Conservation (phyloP, 2,329 filamentous ascomycete species). For the Myriosclerotinia curreyana region DNA sequence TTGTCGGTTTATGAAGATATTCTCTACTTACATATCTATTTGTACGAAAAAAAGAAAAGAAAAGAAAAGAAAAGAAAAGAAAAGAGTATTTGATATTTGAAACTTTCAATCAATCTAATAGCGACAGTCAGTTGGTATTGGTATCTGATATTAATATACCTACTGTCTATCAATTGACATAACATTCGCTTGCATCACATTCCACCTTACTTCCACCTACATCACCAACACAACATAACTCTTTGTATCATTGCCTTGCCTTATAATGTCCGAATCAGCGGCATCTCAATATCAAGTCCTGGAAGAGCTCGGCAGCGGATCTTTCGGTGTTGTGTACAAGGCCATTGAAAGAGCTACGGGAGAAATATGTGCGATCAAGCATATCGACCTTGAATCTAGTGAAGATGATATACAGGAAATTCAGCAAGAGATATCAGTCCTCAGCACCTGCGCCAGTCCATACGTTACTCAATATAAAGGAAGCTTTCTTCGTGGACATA, state of each 20-base stretch:
- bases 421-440: slow-evolving; percentile 91
- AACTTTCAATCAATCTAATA: too few relatives aligned
- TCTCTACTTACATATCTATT: too few relatives aligned
- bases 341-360: slow-evolving; percentile 88
- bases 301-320: slow-evolving; percentile 85
- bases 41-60: too few relatives aligned
- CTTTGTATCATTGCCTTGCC: too few relatives aligned
- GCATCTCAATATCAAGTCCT: slow-evolving; percentile 89
- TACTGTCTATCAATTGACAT: too few relatives aligned
- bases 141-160: too few relatives aligned
- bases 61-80: too few relatives aligned
- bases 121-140: too few relatives aligned
- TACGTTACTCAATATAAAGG: slow-evolving; percentile 96
- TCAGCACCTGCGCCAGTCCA: slow-evolving; percentile 90
- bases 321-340: slow-evolving; percentile 96
- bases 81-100: too few relatives aligned
- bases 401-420: slow-evolving; percentile 98
- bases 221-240: background rate
- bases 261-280: slow-evolving; percentile 29
- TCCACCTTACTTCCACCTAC: background rate
- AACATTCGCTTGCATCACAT: too few relatives aligned
- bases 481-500: slow-evolving; percentile 92
- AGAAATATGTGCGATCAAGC: slow-evolving; percentile 94
- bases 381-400: slow-evolving; percentile 98
- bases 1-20: too few relatives aligned